Base-by-base conservation (phyloP, 2,329 filamentous ascomycete species). In the Fusarium paranaense region DNA sequence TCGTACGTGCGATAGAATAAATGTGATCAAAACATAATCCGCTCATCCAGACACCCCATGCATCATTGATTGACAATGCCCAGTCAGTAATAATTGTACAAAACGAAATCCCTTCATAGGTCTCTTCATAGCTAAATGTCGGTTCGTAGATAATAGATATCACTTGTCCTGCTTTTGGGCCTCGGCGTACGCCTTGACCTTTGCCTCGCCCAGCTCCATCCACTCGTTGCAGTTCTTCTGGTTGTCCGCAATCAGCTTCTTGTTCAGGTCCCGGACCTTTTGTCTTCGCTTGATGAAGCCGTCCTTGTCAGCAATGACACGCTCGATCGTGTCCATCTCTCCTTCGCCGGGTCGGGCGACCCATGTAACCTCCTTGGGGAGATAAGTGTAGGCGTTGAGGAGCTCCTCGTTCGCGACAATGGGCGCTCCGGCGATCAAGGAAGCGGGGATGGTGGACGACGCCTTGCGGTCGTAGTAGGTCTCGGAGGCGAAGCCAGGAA, bases 381-480 rank as follows among this genome's bases (percentile, higher is more conserved):
- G 59, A 60, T 80, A 80, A 4, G 73, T 69, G 72, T 80, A 80
- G 2, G 74, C 67, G 18, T 62, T 58, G 27, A 80, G 78, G 6
- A 80, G 70, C 54, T 74, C 63, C 33, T 80, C 75, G 54, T 52
- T 72, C 5, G 76, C 78, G 9, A 80, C 77, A 10, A 80, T 58
- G 11, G 78, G 78, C 10, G 73, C 76, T 25, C 78, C 78, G 16
- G 78, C 78, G 37, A 80, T 80, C 38, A 80, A 33, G 4, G 78
- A 69, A 13, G 78, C 78, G 35, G 78, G 78, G 14, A 80, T 72
- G 8, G 77, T 78, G 13, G 78, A 80, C 11, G 78, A 80, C 11
- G 78, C 78, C 69, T 80, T 80, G 60, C 78, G 78, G 58, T 79
- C 78, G 33, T 71, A 73, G 66, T 80, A 80, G 30, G 70, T 66